phyloP scores from a whole-genome alignment of 1,139 yeast genomes.

The Blastobotrys aristatus region DNA sequence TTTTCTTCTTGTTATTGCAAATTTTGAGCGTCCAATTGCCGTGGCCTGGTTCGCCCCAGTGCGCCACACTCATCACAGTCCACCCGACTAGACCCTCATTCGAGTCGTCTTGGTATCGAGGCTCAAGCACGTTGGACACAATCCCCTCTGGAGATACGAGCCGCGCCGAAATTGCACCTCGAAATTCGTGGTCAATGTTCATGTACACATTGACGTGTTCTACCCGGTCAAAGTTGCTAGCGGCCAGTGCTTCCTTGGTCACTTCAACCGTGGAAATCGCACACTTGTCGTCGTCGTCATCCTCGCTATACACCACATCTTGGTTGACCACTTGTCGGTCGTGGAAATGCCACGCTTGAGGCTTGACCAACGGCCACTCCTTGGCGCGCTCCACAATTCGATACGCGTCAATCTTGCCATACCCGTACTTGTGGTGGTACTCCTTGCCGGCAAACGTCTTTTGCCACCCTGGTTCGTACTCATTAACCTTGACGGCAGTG shows the following conservation, averaged over 20 bases:
- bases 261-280: slow-evolving; percentile 46
- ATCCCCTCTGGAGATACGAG: slow-evolving; percentile 74
- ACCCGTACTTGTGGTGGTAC: slow-evolving; percentile 87
- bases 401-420: slow-evolving; percentile 86
- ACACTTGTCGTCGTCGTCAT: slow-evolving; percentile 27
- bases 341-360: slow-evolving; percentile 78
- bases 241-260: slow-evolving; percentile 44
- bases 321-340: slow-evolving; percentile 38
- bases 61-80: slow-evolving; percentile 98
- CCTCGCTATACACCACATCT: slow-evolving; percentile 26
- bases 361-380: slow-evolving; percentile 79
- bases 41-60: slow-evolving; percentile 84
- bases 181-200: slow-evolving; percentile 54
- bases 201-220: slow-evolving; percentile 88
- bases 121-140: slow-evolving; percentile 68
- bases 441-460: slow-evolving; percentile 48
- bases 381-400: slow-evolving; percentile 68
- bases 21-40: slow-evolving; percentile 85
- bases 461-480: slow-evolving; percentile 68
- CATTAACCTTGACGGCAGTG: slow-evolving; percentile 63
- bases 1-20: slow-evolving; percentile 36
- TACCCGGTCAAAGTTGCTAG: slow-evolving; percentile 59
- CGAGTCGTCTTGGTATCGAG: slow-evolving; percentile 55
- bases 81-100: slow-evolving; percentile 64
- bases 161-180: slow-evolving; percentile 69